Evolutionary conservation across 495 filamentous ascomycete species (phyloP).

Genomic region (Tetracladium marchalianum): DNA sequence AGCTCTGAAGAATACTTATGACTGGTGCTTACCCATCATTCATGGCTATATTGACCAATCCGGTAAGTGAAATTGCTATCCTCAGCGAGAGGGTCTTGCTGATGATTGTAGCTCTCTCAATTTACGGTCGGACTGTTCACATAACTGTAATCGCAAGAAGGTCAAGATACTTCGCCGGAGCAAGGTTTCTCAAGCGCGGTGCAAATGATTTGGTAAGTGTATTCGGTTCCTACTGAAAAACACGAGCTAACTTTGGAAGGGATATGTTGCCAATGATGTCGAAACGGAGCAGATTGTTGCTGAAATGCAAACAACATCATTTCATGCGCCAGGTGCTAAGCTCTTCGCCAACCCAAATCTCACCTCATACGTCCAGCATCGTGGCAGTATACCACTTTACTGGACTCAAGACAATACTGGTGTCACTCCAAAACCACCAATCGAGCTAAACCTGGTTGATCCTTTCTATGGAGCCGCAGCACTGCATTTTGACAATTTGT

Average conservation of each 20-base stretch:
- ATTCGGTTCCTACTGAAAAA: neutral
- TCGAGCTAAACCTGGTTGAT: conserved; percentile 87
- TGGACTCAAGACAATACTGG: conserved; percentile 98
- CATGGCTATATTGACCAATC: conserved; percentile 94
- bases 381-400: conserved; percentile 91
- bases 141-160: conserved; percentile 89
- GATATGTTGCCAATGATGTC: conserved; percentile 98
- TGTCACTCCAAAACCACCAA: conserved; percentile 90
- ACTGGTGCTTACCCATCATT: conserved; percentile 94
- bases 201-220: conserved; percentile 66
- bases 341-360: conserved; percentile 83
- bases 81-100: conserved; percentile 30
- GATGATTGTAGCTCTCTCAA: conserved; percentile 63
- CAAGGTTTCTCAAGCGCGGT: conserved; percentile 87
- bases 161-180: conserved; percentile 89
- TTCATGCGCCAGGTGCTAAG: conserved; percentile 80
- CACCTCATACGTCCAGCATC: conserved; percentile 93
- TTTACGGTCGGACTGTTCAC: conserved; percentile 78
- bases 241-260: conserved; percentile 28
- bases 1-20: conserved; percentile 67
- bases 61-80: conserved; percentile 20
- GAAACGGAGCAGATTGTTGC: conserved; percentile 98
- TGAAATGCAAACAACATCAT: conserved; percentile 86
- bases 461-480: conserved; percentile 96
- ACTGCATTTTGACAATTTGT: conserved; percentile 92